These are phyloP conservation scores for Boeremia lycopersici DNA, from an alignment of 2,329 filamentous ascomycete species.

Conservation along the genomic window DNA sequence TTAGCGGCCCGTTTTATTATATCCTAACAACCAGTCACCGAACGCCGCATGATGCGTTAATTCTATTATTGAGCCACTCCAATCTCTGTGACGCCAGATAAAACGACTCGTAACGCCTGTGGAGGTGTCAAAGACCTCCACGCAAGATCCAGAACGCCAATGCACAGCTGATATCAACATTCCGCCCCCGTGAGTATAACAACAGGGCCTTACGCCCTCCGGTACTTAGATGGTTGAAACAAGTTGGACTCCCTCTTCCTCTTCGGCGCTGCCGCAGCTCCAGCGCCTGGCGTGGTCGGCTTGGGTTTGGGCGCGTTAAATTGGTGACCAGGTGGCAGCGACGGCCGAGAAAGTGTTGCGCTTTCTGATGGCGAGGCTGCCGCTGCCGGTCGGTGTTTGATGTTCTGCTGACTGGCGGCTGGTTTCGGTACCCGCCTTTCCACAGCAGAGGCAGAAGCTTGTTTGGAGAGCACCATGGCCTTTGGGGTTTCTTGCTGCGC, in stretches of 20 bases:
- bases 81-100: too few relatives aligned
- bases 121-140: not conserved
- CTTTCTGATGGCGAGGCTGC: constrained; percentile 14
- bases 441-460: constrained; percentile 31
- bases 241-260: constrained; percentile 28
- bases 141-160: not conserved
- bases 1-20: not conserved
- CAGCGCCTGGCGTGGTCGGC: constrained; percentile 17
- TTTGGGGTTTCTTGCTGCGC: constrained; percentile 33
- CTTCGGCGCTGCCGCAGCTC: constrained; percentile 19
- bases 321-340: constrained; percentile 36
- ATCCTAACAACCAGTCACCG: not conserved
- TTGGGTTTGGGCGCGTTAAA: constrained; percentile 38
- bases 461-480: constrained; percentile 34
- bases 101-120: too few relatives aligned
- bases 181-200: not conserved
- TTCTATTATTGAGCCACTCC: too few relatives aligned
- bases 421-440: constrained; percentile 13
- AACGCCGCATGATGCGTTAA: too few relatives aligned
- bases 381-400: constrained; percentile 29
- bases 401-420: constrained; percentile 23
- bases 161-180: not conserved
- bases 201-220: not conserved
- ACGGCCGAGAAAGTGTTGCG: constrained; percentile 24
- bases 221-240: constrained; percentile 22